Conservation (phyloP, 495 filamentous ascomycete species). For the Xylaria bambusicola region DNA sequence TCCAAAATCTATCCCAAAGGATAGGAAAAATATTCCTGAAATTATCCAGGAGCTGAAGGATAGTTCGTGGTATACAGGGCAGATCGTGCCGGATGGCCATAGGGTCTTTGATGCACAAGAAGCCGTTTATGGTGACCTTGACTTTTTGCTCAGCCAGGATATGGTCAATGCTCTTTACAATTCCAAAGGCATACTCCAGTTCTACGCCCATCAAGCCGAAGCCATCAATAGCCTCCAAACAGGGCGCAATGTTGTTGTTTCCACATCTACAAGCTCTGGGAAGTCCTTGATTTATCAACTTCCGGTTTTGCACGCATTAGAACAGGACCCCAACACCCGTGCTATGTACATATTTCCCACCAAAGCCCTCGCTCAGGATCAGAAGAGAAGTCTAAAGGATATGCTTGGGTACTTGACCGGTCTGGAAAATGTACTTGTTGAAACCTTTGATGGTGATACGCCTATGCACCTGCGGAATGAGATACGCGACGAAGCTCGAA, state of each 20-base stretch:
- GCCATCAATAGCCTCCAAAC: slow-evolving; percentile 88
- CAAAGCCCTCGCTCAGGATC: slow-evolving; percentile 95
- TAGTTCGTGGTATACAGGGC: slow-evolving; percentile 82
- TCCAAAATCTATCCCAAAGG: slow-evolving; percentile 74
- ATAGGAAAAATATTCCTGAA: slow-evolving; percentile 78
- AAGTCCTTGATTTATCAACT: slow-evolving; percentile 97
- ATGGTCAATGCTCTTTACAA: slow-evolving; percentile 95
- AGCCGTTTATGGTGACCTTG: slow-evolving; percentile 78
- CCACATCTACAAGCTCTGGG: slow-evolving; percentile 93
- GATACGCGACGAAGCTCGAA: slow-evolving; percentile 84
- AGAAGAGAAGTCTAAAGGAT: slow-evolving; percentile 84
- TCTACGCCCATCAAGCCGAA: slow-evolving; percentile 95
- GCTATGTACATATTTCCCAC: slow-evolving; percentile 99
- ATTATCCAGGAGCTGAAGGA: slow-evolving; percentile 83
- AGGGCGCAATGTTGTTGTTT: slow-evolving; percentile 85
- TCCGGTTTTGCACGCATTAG: slow-evolving; percentile 85
- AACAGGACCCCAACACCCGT: slow-evolving; percentile 71
- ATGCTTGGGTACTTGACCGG: slow-evolving; percentile 77
- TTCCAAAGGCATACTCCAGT: slow-evolving; percentile 74
- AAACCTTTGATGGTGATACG: slow-evolving; percentile 97
- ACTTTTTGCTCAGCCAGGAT: slow-evolving; percentile 84
- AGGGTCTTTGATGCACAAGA: slow-evolving; percentile 88
- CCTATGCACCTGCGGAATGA: slow-evolving; percentile 72
- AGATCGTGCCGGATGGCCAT: slow-evolving; percentile 94
- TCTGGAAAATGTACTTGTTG: slow-evolving; percentile 74